Evolutionary conservation across 495 filamentous ascomycete genomes (phyloP).

Genomic region (Aspergillus hancockii): DNA sequence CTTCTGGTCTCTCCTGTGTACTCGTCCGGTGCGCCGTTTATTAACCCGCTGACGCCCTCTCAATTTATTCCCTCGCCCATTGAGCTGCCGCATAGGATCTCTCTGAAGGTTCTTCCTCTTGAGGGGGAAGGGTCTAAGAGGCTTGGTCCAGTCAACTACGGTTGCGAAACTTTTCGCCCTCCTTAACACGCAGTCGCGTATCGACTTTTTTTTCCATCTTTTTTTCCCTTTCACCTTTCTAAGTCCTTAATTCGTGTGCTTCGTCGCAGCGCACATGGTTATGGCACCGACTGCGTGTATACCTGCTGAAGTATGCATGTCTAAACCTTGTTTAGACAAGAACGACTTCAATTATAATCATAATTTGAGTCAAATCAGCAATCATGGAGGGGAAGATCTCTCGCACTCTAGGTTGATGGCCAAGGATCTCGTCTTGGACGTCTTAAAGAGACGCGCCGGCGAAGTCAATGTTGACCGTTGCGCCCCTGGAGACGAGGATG

Average conservation of each 20-base stretch:
- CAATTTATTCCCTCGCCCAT: slow-evolving; percentile 54
- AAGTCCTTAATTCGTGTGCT: slow-evolving; percentile 29
- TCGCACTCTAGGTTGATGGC: slow-evolving; percentile 50
- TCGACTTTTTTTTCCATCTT: slow-evolving; percentile 21
- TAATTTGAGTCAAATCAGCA: slow-evolving; percentile 29
- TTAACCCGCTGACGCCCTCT: slow-evolving; percentile 53
- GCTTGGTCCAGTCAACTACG: slow-evolving; percentile 80
- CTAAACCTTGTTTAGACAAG: slow-evolving; percentile 32
- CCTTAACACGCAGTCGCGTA: slow-evolving; percentile 67
- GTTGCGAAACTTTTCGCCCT: slow-evolving; percentile 85
- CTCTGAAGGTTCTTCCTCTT: slow-evolving; percentile 96
- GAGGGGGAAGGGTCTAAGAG: slow-evolving; percentile 89
- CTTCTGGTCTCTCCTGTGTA: slow-evolving; percentile 65
- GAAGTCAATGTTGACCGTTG: slow-evolving; percentile 82
- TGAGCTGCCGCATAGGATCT: slow-evolving; percentile 99
- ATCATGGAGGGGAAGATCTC: slow-evolving; percentile 43
- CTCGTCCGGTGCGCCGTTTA: slow-evolving; percentile 56
- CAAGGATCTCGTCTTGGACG: slow-evolving; percentile 68
- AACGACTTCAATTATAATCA: slow-evolving; percentile 32
- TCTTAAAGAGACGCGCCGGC: slow-evolving; percentile 78
- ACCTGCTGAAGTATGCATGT: slow-evolving; percentile 52
- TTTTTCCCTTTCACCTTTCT: background rate
- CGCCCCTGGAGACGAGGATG: slow-evolving; percentile 88
- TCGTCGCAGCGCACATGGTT: slow-evolving; percentile 47
- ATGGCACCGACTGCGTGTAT: slow-evolving; percentile 74